Percentiles rank a stretch among this genome's conserved stretches.
Evolutionary conservation across 768 basidiomycete species (phyloP).

Genomic region (Auricularia sp.): DNA sequence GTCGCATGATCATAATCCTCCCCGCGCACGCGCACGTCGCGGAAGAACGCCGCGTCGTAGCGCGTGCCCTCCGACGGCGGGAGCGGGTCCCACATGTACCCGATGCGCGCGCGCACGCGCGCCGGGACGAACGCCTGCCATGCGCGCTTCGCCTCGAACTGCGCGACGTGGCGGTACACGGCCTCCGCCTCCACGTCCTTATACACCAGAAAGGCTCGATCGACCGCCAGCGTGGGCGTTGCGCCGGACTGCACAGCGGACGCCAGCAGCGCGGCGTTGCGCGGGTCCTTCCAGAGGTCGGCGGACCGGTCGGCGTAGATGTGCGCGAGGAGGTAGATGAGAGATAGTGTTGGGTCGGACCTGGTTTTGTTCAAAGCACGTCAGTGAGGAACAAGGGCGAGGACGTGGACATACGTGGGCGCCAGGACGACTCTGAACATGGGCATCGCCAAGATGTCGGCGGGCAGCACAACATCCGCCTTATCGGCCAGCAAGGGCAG

Average conservation of each 20-base stretch:
- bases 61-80: conserved; percentile 55
- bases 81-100: conserved; percentile 76
- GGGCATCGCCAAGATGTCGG: conserved; percentile 45
- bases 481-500: conserved; percentile 81
- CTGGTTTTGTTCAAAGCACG: conserved; percentile 2
- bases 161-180: conserved; percentile 69
- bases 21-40: conserved; percentile 40
- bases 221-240: conserved; percentile 24
- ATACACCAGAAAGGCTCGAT: conserved; percentile 31
- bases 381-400: not conserved
- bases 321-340: conserved; percentile 74
- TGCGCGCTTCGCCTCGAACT: conserved; percentile 43
- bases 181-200: conserved; percentile 34
- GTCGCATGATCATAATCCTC: conserved; percentile 17
- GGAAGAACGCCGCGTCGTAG: conserved; percentile 74
- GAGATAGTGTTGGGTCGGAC: conserved; percentile 27
- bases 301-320: conserved; percentile 76
- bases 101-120: conserved; percentile 38
- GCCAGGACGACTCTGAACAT: conserved; percentile 66
- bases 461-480: conserved; percentile 57
- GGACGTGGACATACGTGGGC: conserved; percentile 39
- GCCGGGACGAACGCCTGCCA: conserved; percentile 64
- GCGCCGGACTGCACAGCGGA: conserved; percentile 26
- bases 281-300: conserved; percentile 72
- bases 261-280: conserved; percentile 34